Percentiles rank a stretch among this genome's conserved stretches.
Conservation (phyloP, 208 protist species). For the Wallacemonas sp. region DNA sequence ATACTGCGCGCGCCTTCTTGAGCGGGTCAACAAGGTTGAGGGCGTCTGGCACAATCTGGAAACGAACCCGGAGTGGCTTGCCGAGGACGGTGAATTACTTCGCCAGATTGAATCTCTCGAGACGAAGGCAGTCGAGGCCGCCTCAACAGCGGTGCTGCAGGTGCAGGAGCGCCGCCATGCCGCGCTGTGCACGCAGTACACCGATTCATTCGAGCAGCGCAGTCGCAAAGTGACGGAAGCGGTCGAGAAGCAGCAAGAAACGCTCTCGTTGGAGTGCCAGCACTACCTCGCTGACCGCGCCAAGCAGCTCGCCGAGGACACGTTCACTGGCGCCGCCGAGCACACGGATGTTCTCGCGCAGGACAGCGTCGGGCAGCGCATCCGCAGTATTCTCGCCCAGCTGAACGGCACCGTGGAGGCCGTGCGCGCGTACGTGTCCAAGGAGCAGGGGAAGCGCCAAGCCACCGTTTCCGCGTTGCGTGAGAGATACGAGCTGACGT, state of each 20-base stretch:
- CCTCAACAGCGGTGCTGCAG: slow-evolving; percentile 38
- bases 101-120: slow-evolving; percentile 35
- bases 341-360: slow-evolving; percentile 16
- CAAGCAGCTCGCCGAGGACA: slow-evolving; percentile 24
- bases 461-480: slow-evolving; percentile 16
- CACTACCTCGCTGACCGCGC: slow-evolving; percentile 39
- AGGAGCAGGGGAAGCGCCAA: slow-evolving; percentile 22
- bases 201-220: slow-evolving; percentile 35
- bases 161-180: slow-evolving; percentile 49
- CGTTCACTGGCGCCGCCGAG: slow-evolving; percentile 7
- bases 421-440: slow-evolving; percentile 28
- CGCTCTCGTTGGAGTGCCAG: slow-evolving; percentile 38
- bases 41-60: slow-evolving; percentile 32
- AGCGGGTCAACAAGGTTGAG: slow-evolving; percentile 45
- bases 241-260: slow-evolving; percentile 36
- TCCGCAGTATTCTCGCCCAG: slow-evolving; percentile 24
- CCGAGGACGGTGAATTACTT: slow-evolving; percentile 30
- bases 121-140: slow-evolving; percentile 39
- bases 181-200: slow-evolving; percentile 36
- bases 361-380: slow-evolving; percentile 23
- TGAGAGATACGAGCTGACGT: slow-evolving; percentile 21
- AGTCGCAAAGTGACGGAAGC: slow-evolving; percentile 23
- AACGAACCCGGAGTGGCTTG: slow-evolving; percentile 21
- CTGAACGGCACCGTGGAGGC: slow-evolving; percentile 17
- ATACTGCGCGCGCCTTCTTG: slow-evolving; percentile 45